Evolutionary conservation across 2,329 filamentous ascomycete species (phyloP).

Genomic region (Penicillium sp.): DNA sequence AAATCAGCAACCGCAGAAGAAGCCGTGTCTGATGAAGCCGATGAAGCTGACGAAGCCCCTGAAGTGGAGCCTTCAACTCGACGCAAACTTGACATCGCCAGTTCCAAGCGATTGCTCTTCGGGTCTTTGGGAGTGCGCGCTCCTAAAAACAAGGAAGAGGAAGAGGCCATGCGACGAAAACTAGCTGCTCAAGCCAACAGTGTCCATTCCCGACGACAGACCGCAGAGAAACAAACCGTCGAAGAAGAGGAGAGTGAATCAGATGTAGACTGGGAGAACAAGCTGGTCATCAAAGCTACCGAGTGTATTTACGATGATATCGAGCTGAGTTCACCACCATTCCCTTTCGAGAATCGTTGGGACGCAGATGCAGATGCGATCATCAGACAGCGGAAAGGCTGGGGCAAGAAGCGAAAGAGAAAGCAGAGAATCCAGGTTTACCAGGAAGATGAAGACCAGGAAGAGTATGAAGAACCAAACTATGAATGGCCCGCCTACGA

Average conservation of each 20-base stretch:
- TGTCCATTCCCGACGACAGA: conserved; percentile 25
- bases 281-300: conserved; percentile 72
- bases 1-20: conserved; percentile 10
- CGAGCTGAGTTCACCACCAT: conserved; percentile 72
- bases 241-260: conserved; percentile 42
- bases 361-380: conserved; percentile 66
- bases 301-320: conserved; percentile 76
- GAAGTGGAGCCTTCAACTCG: conserved; percentile 28
- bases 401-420: conserved; percentile 37
- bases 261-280: conserved; percentile 68
- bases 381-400: conserved; percentile 41
- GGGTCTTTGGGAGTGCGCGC: conserved; percentile 68
- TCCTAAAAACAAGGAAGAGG: conserved; percentile 67
- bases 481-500: conserved; percentile 8
- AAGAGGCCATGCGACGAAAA: conserved; percentile 60
- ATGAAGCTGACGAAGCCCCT: conserved; percentile 11
- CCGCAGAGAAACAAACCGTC: conserved; percentile 24
- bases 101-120: conserved; percentile 67
- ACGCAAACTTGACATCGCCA: conserved; percentile 56
- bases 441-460: conserved; percentile 41
- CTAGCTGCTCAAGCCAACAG: conserved; percentile 56
- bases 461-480: conserved; percentile 28
- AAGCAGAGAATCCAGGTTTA: conserved; percentile 55
- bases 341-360: conserved; percentile 88
- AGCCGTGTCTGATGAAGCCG: conserved; percentile 4